Conservation (phyloP, 78 protist genomes). For the Dictyostelium intermedium region DNA sequence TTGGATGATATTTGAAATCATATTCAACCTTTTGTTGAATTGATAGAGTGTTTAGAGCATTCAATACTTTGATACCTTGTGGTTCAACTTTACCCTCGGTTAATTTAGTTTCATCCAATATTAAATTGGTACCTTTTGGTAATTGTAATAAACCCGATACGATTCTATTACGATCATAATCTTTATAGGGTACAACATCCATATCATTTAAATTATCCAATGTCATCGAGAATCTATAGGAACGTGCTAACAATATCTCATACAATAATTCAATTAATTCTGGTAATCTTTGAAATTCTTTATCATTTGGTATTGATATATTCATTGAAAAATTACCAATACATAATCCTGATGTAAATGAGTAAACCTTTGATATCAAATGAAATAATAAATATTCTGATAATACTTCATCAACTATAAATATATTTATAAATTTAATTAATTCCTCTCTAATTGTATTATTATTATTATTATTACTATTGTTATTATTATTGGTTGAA, state of each 20-base stretch:
- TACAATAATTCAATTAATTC: neutral
- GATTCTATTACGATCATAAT: conserved; percentile 43
- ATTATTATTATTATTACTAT: neutral
- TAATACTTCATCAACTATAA: neutral
- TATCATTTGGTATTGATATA: neutral
- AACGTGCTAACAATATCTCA: neutral
- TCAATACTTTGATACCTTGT: neutral
- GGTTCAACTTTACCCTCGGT: conserved; percentile 28
- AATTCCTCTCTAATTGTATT: neutral
- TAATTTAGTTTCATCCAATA: conserved; percentile 50
- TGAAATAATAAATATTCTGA: conserved; percentile 41
- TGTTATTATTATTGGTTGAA: neutral
- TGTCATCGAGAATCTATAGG: conserved; percentile 6
- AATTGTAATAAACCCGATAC: conserved; percentile 55
- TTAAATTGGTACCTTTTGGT: conserved; percentile 54
- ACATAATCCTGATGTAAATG: conserved; percentile 11
- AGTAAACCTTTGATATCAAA: conserved; percentile 39
- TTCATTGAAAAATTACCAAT: conserved; percentile 66
- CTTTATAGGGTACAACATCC: conserved; percentile 34
- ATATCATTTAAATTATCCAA: conserved; percentile 30
- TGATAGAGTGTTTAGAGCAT: neutral
- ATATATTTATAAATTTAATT: neutral
- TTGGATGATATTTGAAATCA: conserved; percentile 45
- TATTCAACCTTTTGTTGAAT: conserved; percentile 31
- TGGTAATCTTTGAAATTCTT: conserved; percentile 6